A percentile compares a stretch with the other conserved stretches of the same genome.
Conservation (phyloP, 495 filamentous ascomycete species). For the Tuber borchii region DNA sequence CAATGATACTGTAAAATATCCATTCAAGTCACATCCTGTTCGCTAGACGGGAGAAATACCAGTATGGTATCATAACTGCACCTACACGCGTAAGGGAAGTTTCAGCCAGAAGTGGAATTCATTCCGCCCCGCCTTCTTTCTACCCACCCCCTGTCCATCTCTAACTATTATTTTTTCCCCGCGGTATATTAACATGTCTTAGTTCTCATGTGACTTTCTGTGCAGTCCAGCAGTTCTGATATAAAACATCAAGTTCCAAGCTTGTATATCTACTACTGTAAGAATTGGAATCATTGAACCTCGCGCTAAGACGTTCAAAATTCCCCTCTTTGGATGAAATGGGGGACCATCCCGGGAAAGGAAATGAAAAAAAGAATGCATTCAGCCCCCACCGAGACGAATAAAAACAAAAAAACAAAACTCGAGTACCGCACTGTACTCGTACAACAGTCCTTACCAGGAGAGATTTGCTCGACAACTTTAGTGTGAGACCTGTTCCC, state of each 20-base stretch:
- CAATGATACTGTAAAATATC: not conserved
- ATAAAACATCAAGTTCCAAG: not conserved
- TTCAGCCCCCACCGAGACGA: not conserved
- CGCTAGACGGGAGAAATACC: not conserved
- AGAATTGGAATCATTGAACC: not conserved
- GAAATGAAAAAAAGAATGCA: no score
- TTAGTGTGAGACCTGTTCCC: not conserved
- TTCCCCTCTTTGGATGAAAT: not conserved
- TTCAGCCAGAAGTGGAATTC: not conserved
- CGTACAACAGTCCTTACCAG: not conserved
- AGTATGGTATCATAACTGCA: not conserved
- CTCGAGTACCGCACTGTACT: no score
- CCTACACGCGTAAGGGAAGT: not conserved
- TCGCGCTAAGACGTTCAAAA: not conserved
- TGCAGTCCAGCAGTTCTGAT: not conserved
- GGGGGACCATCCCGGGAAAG: not conserved
- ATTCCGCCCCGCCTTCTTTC: not conserved
- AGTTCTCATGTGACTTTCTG: no score
- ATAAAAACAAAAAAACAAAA: no score
- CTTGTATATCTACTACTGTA: not conserved
- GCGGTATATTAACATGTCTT: no score
- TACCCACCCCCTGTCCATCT: not conserved
- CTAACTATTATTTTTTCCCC: not conserved
- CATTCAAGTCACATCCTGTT: not conserved
- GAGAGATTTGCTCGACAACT: not conserved